These are phyloP conservation scores for Neofusicoccum ribis DNA, from an alignment of 2,329 filamentous ascomycete genomes.

Conservation along the genomic window DNA sequence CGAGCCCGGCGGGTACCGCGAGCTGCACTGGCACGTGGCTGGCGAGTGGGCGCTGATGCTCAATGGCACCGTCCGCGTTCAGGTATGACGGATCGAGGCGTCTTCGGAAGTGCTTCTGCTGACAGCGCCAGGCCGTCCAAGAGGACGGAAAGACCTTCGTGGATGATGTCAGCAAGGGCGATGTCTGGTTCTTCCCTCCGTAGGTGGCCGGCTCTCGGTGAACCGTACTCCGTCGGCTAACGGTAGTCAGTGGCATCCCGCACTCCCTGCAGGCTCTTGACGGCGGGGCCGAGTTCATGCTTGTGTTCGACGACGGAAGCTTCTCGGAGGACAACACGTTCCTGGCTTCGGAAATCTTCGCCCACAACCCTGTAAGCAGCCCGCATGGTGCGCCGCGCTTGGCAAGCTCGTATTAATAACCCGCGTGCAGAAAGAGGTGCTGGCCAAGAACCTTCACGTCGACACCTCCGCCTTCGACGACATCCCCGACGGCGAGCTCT, in stretches of 20 bases:
- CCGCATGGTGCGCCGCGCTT: background rate
- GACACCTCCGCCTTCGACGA: slow-evolving; percentile 51
- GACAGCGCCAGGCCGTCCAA: slow-evolving; percentile 17
- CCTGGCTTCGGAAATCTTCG: slow-evolving; percentile 23
- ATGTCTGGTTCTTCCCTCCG: slow-evolving; percentile 26
- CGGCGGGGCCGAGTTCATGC: slow-evolving; percentile 23
- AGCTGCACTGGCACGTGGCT: slow-evolving; percentile 37
- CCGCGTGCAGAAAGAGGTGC: slow-evolving; percentile 43
- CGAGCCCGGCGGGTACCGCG: slow-evolving; percentile 22
- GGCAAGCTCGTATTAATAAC: background rate
- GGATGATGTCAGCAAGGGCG: slow-evolving; percentile 23
- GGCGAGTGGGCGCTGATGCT: slow-evolving; percentile 42
- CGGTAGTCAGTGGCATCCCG: slow-evolving; percentile 19
- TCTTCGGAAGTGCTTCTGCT: background rate
- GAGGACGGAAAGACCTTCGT: slow-evolving; percentile 23
- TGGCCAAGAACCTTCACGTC: slow-evolving; percentile 57
- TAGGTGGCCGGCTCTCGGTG: background rate
- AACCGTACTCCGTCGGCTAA: background rate
- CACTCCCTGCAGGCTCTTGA: slow-evolving; percentile 23
- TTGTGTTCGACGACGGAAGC: slow-evolving; percentile 24
- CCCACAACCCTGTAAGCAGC: slow-evolving; percentile 20
- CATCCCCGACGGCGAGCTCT: slow-evolving; percentile 50
- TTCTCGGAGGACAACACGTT: slow-evolving; percentile 25
- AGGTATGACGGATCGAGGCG: slow-evolving; percentile 5
- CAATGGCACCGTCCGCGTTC: slow-evolving; percentile 40